Evolutionary conservation across 2,329 filamentous ascomycete species (phyloP).

Genomic region (Pseudonectria buxi): DNA sequence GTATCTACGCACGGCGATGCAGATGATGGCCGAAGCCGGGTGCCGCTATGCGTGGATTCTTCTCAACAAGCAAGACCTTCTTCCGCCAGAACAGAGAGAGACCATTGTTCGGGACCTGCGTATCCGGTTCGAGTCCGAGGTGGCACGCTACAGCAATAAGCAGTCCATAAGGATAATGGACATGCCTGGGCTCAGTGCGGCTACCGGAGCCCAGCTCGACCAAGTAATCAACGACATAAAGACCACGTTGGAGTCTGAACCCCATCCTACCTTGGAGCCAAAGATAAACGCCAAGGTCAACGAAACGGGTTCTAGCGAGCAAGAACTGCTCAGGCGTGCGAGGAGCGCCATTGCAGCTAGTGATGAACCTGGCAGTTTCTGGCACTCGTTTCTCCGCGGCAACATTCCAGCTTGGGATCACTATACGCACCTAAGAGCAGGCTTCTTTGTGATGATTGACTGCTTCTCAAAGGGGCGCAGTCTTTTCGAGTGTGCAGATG

Average conservation of each 20-base stretch:
- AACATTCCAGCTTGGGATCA: constrained; percentile 27
- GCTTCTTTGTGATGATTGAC: constrained; percentile 25
- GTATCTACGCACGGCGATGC: constrained; percentile 17
- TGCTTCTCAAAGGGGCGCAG: constrained; percentile 16
- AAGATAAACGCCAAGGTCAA: constrained; percentile 2
- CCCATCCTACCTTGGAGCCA: too few species aligned
- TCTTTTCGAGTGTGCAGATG: constrained; percentile 21
- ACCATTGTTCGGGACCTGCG: constrained; percentile 9
- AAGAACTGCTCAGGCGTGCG: constrained; percentile 7
- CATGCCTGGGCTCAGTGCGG: constrained; percentile 17
- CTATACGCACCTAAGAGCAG: constrained; percentile 27
- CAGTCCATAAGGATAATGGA: constrained; percentile 15
- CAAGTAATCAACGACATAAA: constrained; percentile 12
- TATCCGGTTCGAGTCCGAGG: constrained; percentile 9
- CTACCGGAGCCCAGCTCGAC: constrained; percentile 6
- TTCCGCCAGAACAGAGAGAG: constrained; percentile 10
- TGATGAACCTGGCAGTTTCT: constrained; percentile 15
- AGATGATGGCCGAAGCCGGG: constrained; percentile 12
- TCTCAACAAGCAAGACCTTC: constrained; percentile 27
- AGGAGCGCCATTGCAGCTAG: constrained; percentile 7
- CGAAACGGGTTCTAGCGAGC: constrained; percentile 5
- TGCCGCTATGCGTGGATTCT: constrained; percentile 22
- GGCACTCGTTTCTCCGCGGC: constrained; percentile 20
- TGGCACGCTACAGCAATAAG: constrained; percentile 3
- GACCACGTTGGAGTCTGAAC: constrained; percentile 4